phyloP scores from a whole-genome alignment of 495 filamentous ascomycete genomes.

The Alectoria sarmentosa region DNA sequence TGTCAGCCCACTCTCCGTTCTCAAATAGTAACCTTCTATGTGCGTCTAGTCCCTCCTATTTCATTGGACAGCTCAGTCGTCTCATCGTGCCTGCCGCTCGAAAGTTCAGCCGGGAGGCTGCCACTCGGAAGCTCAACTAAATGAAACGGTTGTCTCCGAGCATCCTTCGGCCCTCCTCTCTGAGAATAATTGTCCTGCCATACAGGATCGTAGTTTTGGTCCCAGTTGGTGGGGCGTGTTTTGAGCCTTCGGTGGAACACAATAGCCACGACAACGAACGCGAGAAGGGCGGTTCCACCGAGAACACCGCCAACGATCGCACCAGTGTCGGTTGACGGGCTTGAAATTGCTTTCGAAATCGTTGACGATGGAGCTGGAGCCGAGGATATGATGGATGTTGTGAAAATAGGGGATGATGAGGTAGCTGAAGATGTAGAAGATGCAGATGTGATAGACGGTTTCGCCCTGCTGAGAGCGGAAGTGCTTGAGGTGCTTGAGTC shows the following conservation, averaged over 20 bases:
- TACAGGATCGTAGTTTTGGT: not conserved
- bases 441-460: not conserved
- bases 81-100: not conserved
- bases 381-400: not conserved
- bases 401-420: not conserved
- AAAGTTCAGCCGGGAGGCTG: not conserved
- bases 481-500: not conserved
- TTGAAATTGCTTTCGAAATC: not conserved
- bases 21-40: not conserved
- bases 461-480: not conserved
- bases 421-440: not conserved
- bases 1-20: not conserved
- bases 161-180: not conserved
- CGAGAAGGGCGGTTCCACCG: conserved; percentile 9
- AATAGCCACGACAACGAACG: not conserved
- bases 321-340: conserved; percentile 9
- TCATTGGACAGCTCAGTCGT: not conserved
- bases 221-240: not conserved
- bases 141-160: not conserved
- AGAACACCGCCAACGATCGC: conserved; percentile 21
- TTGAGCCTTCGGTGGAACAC: conserved; percentile 1
- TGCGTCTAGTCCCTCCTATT: not conserved
- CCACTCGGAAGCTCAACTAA: too few species aligned
- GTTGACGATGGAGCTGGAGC: not conserved
- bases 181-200: not conserved